phyloP scores from a whole-genome alignment of 257 asterid genomes.

The Euphrasia confusa region DNA sequence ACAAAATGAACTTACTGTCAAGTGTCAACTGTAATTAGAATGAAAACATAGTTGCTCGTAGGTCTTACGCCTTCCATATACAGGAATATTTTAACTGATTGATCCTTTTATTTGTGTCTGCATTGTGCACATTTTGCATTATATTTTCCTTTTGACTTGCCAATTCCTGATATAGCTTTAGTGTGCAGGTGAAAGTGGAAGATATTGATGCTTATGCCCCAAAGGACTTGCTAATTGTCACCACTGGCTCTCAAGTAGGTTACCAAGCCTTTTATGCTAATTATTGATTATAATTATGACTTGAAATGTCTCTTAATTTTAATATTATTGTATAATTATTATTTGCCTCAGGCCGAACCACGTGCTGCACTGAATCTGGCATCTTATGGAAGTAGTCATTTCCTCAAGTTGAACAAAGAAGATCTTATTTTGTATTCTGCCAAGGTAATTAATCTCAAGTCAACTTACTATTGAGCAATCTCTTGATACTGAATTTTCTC shows the following conservation, averaged over 20 bases:
- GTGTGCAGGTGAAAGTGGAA: conserved; percentile 79
- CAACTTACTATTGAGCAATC: conserved; percentile 13
- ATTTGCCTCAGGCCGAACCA: conserved; percentile 83
- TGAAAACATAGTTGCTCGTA: not conserved
- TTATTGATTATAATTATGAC: conserved; percentile 23
- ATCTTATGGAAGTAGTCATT: conserved; percentile 91
- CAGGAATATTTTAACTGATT: not conserved
- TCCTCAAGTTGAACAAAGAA: conserved; percentile 81
- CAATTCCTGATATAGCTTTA: conserved; percentile 26
- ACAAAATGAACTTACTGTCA: not conserved
- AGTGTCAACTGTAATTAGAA: too few species aligned
- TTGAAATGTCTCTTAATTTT: conserved; percentile 27
- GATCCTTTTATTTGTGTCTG: not conserved
- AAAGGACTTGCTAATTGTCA: conserved; percentile 90
- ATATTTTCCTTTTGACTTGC: conserved; percentile 10
- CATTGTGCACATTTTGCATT: conserved; percentile 18
- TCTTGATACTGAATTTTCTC: conserved; percentile 1
- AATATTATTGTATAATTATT: not conserved
- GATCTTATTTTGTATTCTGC: conserved; percentile 94
- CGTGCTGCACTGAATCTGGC: conserved; percentile 99
- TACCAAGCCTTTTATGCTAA: conserved; percentile 23
- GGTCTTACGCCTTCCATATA: not conserved
- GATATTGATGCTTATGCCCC: conserved; percentile 97
- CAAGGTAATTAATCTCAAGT: conserved; percentile 51
- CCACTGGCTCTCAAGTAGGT: conserved; percentile 99